Evolutionary conservation across 2,329 filamentous ascomycete species (phyloP).

Genomic region (Endoconidiophora laricicola): DNA sequence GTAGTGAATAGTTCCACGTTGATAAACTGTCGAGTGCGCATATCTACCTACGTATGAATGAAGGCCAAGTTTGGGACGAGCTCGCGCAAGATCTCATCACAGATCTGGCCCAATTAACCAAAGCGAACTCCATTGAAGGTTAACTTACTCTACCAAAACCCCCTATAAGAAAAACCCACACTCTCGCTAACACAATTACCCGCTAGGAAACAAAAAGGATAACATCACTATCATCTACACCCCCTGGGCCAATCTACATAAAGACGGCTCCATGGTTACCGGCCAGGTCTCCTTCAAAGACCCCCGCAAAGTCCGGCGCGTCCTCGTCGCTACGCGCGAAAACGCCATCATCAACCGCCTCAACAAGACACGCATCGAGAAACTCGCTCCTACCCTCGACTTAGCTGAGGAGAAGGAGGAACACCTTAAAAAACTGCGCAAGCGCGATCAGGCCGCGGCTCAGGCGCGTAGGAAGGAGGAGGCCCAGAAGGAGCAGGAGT

Average conservation of each 20-base stretch:
- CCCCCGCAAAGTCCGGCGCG: conserved; percentile 63
- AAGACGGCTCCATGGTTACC: conserved; percentile 87
- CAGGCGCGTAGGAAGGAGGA: conserved; percentile 61
- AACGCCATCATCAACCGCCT: conserved; percentile 92
- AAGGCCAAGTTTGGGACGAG: conserved; percentile 67
- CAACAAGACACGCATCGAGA: conserved; percentile 89
- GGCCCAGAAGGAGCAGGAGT: conserved; percentile 54
- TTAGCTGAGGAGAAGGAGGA: conserved; percentile 69
- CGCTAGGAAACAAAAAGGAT: conserved; percentile 86
- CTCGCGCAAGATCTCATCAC: conserved; percentile 59
- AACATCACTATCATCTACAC: conserved; percentile 96
- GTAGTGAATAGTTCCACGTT: conserved; percentile 59
- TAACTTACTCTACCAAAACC: conserved; percentile 5
- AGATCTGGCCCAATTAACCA: conserved; percentile 93
- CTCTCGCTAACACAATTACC: not conserved
- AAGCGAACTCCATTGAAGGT: conserved; percentile 98
- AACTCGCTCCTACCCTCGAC: conserved; percentile 47
- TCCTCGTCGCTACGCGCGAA: conserved; percentile 64
- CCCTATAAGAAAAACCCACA: not conserved
- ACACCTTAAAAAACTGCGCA: conserved; percentile 51
- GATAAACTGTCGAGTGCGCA: conserved; percentile 95
- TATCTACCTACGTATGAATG: conserved; percentile 74
- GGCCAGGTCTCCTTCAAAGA: conserved; percentile 95
- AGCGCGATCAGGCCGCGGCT: conserved; percentile 47
- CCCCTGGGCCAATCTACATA: conserved; percentile 90